phyloP scores from a whole-genome alignment of 1,139 yeast genomes.

The Nadsonia commutata region DNA sequence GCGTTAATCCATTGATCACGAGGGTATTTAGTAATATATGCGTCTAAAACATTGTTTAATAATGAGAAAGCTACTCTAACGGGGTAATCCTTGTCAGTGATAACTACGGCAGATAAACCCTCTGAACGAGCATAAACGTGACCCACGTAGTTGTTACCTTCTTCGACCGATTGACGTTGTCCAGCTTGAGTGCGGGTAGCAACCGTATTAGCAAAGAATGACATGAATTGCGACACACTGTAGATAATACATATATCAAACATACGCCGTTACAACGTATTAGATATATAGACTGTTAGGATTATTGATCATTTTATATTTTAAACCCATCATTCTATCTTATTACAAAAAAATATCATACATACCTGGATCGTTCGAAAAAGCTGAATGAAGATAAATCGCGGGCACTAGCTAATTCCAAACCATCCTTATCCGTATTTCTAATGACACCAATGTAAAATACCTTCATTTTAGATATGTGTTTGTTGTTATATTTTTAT shows the following conservation, averaged over 20 bases:
- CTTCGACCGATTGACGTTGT: constrained; percentile 89
- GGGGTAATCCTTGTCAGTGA: constrained; percentile 92
- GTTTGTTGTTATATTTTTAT: no score
- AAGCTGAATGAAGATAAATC: constrained; percentile 79
- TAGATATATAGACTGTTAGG: no score
- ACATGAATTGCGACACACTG: constrained; percentile 63
- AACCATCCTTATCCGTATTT: constrained; percentile 31
- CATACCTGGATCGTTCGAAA: constrained; percentile 53
- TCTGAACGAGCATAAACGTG: constrained; percentile 85
- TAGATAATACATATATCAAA: no score
- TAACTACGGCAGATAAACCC: constrained; percentile 85
- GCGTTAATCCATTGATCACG: constrained; percentile 50
- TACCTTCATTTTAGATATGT: constrained; percentile 70
- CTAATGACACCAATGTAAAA: constrained; percentile 80
- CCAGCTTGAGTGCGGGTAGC: constrained; percentile 79
- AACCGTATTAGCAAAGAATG: constrained; percentile 83
- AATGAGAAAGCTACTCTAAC: constrained; percentile 94
- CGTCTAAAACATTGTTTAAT: constrained; percentile 81
- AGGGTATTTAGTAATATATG: constrained; percentile 75
- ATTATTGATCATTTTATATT: no score
- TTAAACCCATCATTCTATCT: neutral
- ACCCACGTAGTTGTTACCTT: constrained; percentile 64
- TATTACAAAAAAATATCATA: neutral
- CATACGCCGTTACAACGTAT: no score
- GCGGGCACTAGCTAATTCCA: constrained; percentile 66